Base-by-base conservation (phyloP, 345 rosid species). In the Sisymbrium irio region DNA sequence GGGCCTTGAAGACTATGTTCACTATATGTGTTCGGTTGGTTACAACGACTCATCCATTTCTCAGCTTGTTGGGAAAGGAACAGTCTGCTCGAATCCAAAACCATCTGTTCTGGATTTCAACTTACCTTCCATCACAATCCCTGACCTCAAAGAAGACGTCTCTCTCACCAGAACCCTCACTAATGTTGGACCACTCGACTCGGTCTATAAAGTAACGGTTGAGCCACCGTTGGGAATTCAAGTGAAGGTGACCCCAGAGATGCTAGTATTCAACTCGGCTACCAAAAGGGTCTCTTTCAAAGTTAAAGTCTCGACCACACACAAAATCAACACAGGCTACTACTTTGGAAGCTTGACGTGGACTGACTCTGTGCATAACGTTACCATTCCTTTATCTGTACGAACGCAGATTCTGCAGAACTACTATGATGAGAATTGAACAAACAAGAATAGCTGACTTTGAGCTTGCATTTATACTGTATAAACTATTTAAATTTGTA, bases 1-100 rank as follows among this genome's bases (percentile, higher is more conserved):
- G 22, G 63, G 70, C 35, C 77, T 82, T 0, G 36, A 77, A 12
- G 88, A 85, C 45, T 88, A 89, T 49, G 41, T 89, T 12, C 80
- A 68, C 3, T 82, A 80, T 67, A 58, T 85, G n/a, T 88, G 89
- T 22, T 79, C 84, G 55, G 71, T 65, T 47, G 78, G 77, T 40
- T 88, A 83, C 78, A 76, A 42, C 8, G 81, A 83, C 35, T 81
- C 87, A 45, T 80, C 89, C 14, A 85, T 86, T 73, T 82, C 83
- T 10, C 62, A 80, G 17, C 64, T 78, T 33, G 79, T 85, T 3
- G 88, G 87, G 4, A 50, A 57, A 6, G 22, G 4, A 17, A 80
- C 53, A 3, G 27, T 4, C 2, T 80, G 88, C 42, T 74, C 82
- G 0, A 67, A 27, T 40, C 63, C 71, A 0, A 67, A 9, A 12